Percentiles rank a stretch among this genome's conserved stretches.
phyloP scores from a whole-genome alignment of 768 basidiomycete genomes.

The Amanita jacksonii region DNA sequence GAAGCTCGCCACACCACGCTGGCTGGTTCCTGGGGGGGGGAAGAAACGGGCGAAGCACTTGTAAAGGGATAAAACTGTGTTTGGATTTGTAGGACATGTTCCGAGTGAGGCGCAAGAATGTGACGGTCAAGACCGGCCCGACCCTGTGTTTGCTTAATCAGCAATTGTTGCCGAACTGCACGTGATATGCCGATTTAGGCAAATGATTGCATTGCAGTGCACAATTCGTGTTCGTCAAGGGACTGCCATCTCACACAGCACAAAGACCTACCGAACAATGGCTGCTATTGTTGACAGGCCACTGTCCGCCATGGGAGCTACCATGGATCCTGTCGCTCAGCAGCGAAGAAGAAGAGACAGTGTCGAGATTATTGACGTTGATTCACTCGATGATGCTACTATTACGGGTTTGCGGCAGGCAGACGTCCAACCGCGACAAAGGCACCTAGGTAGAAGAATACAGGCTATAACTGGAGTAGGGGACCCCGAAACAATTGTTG shows the following conservation, averaged over 20 bases:
- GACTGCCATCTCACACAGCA: not conserved
- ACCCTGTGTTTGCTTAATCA: no score
- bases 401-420: not conserved
- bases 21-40: no score
- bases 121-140: no score
- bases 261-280: conserved; percentile 1
- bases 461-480: not conserved
- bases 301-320: not conserved
- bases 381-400: conserved; percentile 23
- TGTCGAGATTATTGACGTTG: conserved; percentile 38
- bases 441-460: conserved; percentile 7
- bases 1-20: no score
- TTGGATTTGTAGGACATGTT: no score
- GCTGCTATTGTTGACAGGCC: conserved; percentile 7
- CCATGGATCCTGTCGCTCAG: not conserved
- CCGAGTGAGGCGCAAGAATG: no score
- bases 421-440: not conserved
- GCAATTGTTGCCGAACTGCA: no score
- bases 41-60: no score
- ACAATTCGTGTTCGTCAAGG: not conserved
- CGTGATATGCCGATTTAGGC: no score
- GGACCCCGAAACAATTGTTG: not conserved
- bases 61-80: no score
- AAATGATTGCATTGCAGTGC: no score
- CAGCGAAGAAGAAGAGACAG: conserved; percentile 13